Evolutionary conservation across 2,329 filamentous ascomycete species (phyloP).

Genomic region (Emergomyces africanus): DNA sequence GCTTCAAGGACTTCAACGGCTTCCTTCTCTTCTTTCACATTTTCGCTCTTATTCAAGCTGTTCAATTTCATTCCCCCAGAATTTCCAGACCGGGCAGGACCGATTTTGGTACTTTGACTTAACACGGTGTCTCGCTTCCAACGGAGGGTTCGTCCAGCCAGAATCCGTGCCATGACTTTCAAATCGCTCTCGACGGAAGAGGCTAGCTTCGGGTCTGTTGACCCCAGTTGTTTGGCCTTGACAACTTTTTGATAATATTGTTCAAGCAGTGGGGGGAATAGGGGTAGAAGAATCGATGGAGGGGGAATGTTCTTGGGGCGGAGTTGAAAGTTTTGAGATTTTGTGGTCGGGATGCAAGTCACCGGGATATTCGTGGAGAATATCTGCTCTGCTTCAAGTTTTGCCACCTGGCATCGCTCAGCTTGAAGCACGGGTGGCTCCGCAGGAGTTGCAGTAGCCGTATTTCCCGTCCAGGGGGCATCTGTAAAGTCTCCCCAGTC

Average conservation of each 20-base stretch:
- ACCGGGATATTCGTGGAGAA: not conserved
- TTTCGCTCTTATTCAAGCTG: constrained; percentile 70
- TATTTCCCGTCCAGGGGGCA: constrained; percentile 6
- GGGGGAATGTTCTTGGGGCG: constrained; percentile 83
- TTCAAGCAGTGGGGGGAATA: constrained; percentile 60
- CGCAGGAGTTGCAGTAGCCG: not conserved
- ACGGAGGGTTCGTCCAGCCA: constrained; percentile 70
- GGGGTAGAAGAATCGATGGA: constrained; percentile 65
- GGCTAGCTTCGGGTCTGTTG: constrained; percentile 12
- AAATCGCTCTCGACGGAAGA: constrained; percentile 19
- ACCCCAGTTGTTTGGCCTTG: constrained; percentile 39
- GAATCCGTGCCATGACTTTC: constrained; percentile 59
- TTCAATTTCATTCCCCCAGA: constrained; percentile 79
- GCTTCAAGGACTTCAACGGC: constrained; percentile 60
- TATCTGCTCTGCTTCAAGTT: not conserved
- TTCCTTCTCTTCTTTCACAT: constrained; percentile 73
- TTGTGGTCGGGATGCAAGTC: not conserved
- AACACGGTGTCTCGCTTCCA: constrained; percentile 86
- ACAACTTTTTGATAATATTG: constrained; percentile 53
- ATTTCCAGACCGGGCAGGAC: constrained; percentile 57
- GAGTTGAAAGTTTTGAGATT: constrained; percentile 13
- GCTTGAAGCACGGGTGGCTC: not conserved
- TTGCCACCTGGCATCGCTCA: not conserved
- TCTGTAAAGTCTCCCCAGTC: constrained; percentile 45
- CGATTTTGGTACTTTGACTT: constrained; percentile 78